These are phyloP conservation scores for Epichloe amarillans DNA, from an alignment of 2,329 filamentous ascomycete genomes.

Conservation along the genomic window DNA sequence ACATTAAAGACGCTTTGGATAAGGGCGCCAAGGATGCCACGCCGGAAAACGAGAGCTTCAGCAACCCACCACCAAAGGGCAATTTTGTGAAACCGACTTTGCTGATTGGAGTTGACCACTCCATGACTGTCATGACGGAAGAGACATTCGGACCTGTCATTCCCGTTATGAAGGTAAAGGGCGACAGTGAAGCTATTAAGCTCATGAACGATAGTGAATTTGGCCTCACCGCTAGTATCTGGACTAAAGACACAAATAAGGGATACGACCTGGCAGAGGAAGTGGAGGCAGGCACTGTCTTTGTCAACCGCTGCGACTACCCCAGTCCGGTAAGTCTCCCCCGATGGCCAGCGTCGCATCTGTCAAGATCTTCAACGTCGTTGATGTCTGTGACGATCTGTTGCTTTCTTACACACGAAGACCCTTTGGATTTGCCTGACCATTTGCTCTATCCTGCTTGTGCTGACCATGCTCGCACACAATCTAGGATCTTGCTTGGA, in stretches of 20 bases:
- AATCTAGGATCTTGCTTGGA: conserved; percentile 77
- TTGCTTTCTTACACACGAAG: background rate
- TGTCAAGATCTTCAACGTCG: background rate
- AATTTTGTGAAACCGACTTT: conserved; percentile 85
- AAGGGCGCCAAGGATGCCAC: conserved; percentile 79
- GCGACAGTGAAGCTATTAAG: conserved; percentile 66
- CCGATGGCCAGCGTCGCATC: background rate
- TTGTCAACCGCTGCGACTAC: conserved; percentile 89
- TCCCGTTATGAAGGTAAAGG: conserved; percentile 72
- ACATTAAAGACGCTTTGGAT: conserved; percentile 68
- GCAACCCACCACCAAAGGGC: conserved; percentile 57
- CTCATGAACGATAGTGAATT: conserved; percentile 95
- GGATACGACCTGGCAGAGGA: conserved; percentile 66
- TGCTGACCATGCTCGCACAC: conserved; percentile 2
- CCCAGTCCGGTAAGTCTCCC: conserved; percentile 64
- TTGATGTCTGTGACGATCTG: background rate
- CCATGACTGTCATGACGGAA: conserved; percentile 80
- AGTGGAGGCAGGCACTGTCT: conserved; percentile 88
- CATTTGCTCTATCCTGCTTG: background rate
- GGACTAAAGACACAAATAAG: conserved; percentile 73
- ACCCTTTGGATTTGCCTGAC: background rate
- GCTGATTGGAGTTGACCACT: conserved; percentile 64
- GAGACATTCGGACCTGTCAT: conserved; percentile 94
- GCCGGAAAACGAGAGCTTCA: conserved; percentile 68
- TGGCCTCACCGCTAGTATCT: conserved; percentile 90